A percentile compares a stretch with the other conserved stretches of the same genome.
phyloP scores from a whole-genome alignment of 2,329 filamentous ascomycete genomes.

The Metarhizium album region DNA sequence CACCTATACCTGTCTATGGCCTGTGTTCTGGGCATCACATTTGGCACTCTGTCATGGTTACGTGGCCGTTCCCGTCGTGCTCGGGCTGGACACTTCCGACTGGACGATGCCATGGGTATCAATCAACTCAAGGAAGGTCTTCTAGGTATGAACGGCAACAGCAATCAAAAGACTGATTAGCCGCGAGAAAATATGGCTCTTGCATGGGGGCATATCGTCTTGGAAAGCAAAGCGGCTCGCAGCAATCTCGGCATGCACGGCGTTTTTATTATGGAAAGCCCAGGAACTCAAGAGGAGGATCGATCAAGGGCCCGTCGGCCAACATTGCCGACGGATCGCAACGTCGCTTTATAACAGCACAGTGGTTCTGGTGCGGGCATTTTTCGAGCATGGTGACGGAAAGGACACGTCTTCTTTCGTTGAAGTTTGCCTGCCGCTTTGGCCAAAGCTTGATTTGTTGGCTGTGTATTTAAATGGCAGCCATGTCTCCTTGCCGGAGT shows the following conservation, averaged over 20 bases:
- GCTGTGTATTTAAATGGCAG: not conserved
- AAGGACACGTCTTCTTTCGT: not conserved
- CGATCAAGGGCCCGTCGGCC: not conserved
- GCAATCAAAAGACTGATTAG: constrained; percentile 26
- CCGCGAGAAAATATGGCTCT: not conserved
- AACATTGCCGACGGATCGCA: not conserved
- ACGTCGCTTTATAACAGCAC: not conserved
- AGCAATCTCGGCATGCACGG: constrained; percentile 1
- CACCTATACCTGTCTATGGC: constrained; percentile 49
- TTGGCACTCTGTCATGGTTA: constrained; percentile 42
- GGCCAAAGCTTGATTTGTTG: not conserved
- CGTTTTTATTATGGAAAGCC: not conserved
- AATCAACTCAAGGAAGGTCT: constrained; percentile 54
- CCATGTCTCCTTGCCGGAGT: not conserved
- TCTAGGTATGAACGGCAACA: constrained; percentile 34
- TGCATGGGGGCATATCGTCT: constrained; percentile 1
- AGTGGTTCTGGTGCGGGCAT: not conserved
- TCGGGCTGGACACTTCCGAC: constrained; percentile 48
- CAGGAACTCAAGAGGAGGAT: not conserved
- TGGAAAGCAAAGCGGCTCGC: constrained; percentile 4
- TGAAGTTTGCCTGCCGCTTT: not conserved
- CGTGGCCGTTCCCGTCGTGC: constrained; percentile 42
- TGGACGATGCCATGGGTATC: constrained; percentile 44
- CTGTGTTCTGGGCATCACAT: constrained; percentile 44
- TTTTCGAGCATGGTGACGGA: not conserved